Percentiles rank a stretch among this genome's conserved stretches.
Conservation (phyloP, 208 protist species). For the Leishmania tropica region DNA sequence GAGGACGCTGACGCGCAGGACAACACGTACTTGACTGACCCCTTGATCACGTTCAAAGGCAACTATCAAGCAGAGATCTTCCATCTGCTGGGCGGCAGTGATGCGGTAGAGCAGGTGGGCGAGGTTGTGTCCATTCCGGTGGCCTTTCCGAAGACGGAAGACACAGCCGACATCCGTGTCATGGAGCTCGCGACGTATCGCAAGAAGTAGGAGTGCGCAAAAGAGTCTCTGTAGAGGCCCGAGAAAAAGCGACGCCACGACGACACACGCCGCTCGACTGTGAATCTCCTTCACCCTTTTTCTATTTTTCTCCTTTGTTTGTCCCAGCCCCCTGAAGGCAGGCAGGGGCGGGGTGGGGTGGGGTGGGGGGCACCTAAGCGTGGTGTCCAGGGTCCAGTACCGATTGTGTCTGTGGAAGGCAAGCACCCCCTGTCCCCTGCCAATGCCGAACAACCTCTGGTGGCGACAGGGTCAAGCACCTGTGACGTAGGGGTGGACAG, state of each 20-base stretch:
- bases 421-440: background rate
- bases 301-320: background rate
- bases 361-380: background rate
- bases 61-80: slow-evolving; percentile 58
- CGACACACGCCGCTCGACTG: too few relatives aligned
- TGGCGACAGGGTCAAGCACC: background rate
- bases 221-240: background rate
- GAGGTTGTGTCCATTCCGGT: slow-evolving; percentile 59
- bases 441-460: background rate
- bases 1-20: slow-evolving; percentile 25
- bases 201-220: slow-evolving; percentile 51
- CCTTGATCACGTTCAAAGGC: slow-evolving; percentile 26
- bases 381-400: too few relatives aligned
- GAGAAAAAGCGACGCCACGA: background rate
- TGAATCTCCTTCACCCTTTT: too few relatives aligned
- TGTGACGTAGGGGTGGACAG: background rate
- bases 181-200: slow-evolving; percentile 62
- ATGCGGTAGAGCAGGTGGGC: slow-evolving; percentile 66
- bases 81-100: slow-evolving; percentile 61
- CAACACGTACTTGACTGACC: slow-evolving; percentile 53
- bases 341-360: too few relatives aligned
- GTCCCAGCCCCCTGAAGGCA: background rate
- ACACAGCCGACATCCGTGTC: slow-evolving; percentile 39
- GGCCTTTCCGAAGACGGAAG: slow-evolving; percentile 55
- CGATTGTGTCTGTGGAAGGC: background rate